phyloP scores from a whole-genome alignment of 169 alveolate species.

The Cryptosporidium viatorum region DNA sequence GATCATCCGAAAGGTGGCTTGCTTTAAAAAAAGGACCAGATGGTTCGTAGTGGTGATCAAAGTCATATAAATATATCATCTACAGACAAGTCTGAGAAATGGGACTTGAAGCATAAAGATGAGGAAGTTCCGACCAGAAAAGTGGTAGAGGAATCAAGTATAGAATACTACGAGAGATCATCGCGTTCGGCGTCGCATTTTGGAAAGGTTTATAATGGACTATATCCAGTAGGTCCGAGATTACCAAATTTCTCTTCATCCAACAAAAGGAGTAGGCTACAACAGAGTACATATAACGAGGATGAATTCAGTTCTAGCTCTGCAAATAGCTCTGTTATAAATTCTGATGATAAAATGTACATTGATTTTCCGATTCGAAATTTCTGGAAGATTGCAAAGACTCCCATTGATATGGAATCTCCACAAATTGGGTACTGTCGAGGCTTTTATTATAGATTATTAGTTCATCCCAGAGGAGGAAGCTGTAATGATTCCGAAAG shows the following conservation, averaged over 20 bases:
- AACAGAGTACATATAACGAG: slow-evolving; percentile 38
- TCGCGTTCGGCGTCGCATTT: slow-evolving; percentile 48
- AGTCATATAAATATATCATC: slow-evolving; percentile 1
- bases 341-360: slow-evolving; percentile 79
- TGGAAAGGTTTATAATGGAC: slow-evolving; percentile 73
- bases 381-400: slow-evolving; percentile 91
- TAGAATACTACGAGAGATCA: slow-evolving; percentile 33
- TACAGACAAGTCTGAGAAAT: not conserved
- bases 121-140: not conserved
- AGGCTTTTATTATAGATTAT: slow-evolving; percentile 87
- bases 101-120: not conserved
- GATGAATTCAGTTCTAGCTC: slow-evolving; percentile 65
- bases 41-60: slow-evolving; percentile 56
- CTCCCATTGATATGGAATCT: slow-evolving; percentile 90
- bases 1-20: slow-evolving; percentile 32
- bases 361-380: slow-evolving; percentile 88
- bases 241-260: slow-evolving; percentile 44
- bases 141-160: slow-evolving; percentile 33
- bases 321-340: slow-evolving; percentile 11
- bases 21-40: slow-evolving; percentile 21
- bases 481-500: slow-evolving; percentile 89
- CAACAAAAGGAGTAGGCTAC: slow-evolving; percentile 24
- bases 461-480: slow-evolving; percentile 91
- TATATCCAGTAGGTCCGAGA: slow-evolving; percentile 68
- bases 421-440: slow-evolving; percentile 89